Base-by-base conservation (phyloP, 1,284 basidiomycete genomes). In the Malassezia brasiliensis region DNA sequence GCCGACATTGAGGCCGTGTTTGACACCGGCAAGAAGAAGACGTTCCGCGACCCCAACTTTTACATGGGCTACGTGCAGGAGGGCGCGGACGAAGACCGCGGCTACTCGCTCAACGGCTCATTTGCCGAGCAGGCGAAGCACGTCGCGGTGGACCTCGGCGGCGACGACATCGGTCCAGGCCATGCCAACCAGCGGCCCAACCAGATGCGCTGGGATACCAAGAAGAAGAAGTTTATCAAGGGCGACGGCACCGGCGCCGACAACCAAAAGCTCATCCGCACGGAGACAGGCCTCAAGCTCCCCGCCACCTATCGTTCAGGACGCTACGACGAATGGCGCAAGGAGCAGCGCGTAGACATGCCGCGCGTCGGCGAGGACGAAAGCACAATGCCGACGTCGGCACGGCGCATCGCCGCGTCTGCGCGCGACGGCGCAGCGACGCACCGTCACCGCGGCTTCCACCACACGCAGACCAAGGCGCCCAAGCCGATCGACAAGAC, bases 321-420 rank as follows among this genome's bases (percentile, higher is more conserved):
- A 4, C 82, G 88, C 4, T 99, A 88, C 74, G 88, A 94, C 51
- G 89, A 93, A 71, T 99, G 94, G 94, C 88, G 87, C 76, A 80
- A 82, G 60, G 87, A 86, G 76, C 83, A 80, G 53, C 83, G 82
- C 32, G 76, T 83, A 8, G 80, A 79, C 60, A 75, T 96, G 41
- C 90, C 90, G 0, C 83, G 82, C 58, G 81, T 88, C 10, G 90
- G 90, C 14, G 90, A 96, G 72, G 78, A 77, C 3, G 88, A 90
- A 74, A 55, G 50, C 55, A 50, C 38, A 15, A 57, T 49, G 50
- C 47, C 55, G 17, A 40, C 56, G 17, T 36, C 52, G 36, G 38
- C 53, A 39, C 53, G 37, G 42, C 47, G 52, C 37, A 35, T 39
- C 36, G 46, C 36, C 39, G 54, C 51, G 54, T 39, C 47, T 17